phyloP scores from a whole-genome alignment of 495 filamentous ascomycete genomes.

The Geoglossum glabrum region DNA sequence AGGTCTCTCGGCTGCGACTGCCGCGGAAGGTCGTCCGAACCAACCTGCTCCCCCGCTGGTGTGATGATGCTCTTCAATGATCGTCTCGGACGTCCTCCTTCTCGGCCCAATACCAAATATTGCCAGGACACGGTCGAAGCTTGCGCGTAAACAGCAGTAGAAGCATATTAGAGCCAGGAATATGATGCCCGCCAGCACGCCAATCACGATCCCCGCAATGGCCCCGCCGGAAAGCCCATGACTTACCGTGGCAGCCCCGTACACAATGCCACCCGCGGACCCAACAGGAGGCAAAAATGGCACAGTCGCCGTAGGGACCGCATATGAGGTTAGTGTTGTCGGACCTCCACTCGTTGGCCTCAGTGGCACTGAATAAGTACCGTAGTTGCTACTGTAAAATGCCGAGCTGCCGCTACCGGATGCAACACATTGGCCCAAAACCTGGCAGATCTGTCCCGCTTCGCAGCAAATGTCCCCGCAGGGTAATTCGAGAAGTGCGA shows the following conservation, averaged over 20 bases:
- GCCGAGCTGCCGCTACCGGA: conserved; percentile 16
- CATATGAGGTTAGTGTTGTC: conserved; percentile 33
- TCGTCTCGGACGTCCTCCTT: conserved; percentile 29
- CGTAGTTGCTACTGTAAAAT: conserved; percentile 20
- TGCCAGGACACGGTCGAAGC: conserved; percentile 41
- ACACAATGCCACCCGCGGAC: conserved; percentile 28
- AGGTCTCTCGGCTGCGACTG: not conserved
- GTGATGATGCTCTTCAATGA: conserved; percentile 52
- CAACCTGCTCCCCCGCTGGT: conserved; percentile 39
- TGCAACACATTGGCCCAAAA: conserved; percentile 24
- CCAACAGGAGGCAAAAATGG: conserved; percentile 35
- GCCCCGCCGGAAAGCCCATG: conserved; percentile 54
- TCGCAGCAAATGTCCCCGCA: conserved; percentile 65
- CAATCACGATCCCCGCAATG: conserved; percentile 90
- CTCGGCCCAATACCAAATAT: conserved; percentile 40
- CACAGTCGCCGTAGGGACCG: conserved; percentile 32
- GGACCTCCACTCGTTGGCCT: conserved; percentile 47
- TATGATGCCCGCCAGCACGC: conserved; percentile 54
- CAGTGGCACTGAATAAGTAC: conserved; percentile 35
- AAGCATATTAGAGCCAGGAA: conserved; percentile 54
- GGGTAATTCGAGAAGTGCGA: conserved; percentile 35
- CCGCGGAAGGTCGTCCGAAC: conserved; percentile 43
- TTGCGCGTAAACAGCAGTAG: conserved; percentile 48
- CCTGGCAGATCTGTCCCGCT: conserved; percentile 44
- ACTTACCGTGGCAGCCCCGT: conserved; percentile 14